Evolutionary conservation across 106 monocot genomes (phyloP), one percentile per base, ranked within the genome.

Genomic region (Gastrodia elata): DNA sequence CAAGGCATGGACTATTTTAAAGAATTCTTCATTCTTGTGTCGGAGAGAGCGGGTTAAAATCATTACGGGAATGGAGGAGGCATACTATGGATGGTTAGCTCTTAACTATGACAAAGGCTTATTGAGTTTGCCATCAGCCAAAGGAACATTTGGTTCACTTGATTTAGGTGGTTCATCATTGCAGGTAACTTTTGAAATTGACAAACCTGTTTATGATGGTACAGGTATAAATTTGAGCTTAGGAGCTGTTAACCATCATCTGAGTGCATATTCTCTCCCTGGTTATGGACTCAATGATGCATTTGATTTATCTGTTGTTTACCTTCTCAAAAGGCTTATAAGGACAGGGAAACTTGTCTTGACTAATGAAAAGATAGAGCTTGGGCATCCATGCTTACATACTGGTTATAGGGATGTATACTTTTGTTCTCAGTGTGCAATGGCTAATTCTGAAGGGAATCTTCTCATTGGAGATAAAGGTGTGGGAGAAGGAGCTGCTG

Each of bases 41-140:
- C 79, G 68, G n/a, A 84, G 86, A 80, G 86, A 85, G 16, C 81
- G 92, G 87, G 82, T 97, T 18, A 92, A 93, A 77, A 86, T 81
- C 40, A 88, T 93, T 43, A 86, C 79, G 64, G 97, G 97, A 27
- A 88, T 90, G 87, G 97, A 97, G 74, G 97, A 97, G 83, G 97
- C 97, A 38, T 97, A 90, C 74, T 97, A 88, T 84, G 97, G 97
- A 65, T 97, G 97, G 97, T 85, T 97, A 77, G 97, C 92, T 80
- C 79, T 97, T 33, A 97, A 97, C 68, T 82, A 90, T 76, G 84
- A 86, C 25, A 88, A 79, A 81, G 88, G 86, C 36, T 74, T 84
- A 65, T 39, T 97, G 37, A 90, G 84, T 58, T 61, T 32, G 25
- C 75, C 52, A 35, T 80, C 80, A 22, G 5, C 82, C 55, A 92